These are phyloP conservation scores for Laburnicola sp. DNA, from an alignment of 2,329 filamentous ascomycete species.

Conservation along the genomic window DNA sequence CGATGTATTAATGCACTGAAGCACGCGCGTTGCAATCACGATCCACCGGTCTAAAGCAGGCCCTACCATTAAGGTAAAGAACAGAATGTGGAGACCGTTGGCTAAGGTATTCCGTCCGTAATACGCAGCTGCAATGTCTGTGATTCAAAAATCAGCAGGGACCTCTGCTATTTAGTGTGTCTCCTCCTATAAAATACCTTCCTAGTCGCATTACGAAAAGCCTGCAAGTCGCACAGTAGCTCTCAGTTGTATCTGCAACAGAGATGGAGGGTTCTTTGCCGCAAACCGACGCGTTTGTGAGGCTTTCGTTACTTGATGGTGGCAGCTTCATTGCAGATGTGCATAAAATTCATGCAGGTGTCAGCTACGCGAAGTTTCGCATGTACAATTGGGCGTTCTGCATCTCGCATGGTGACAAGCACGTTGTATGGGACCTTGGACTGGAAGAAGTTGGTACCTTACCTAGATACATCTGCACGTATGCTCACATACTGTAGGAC, in stretches of 20 bases:
- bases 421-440: slow-evolving; percentile 40
- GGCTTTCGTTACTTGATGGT: slow-evolving; percentile 36
- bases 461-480: not conserved
- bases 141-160: no score
- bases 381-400: slow-evolving; percentile 45
- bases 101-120: not conserved
- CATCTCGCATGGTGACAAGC: slow-evolving; percentile 28
- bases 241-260: not conserved
- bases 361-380: slow-evolving; percentile 29
- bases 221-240: not conserved
- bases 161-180: no score
- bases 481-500: slow-evolving; percentile 23
- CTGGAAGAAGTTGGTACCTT: slow-evolving; percentile 30
- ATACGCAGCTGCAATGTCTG: not conserved
- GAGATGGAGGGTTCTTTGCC: slow-evolving; percentile 15
- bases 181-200: no score
- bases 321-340: slow-evolving; percentile 38
- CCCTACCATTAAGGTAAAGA: not conserved
- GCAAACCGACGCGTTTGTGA: slow-evolving; percentile 24
- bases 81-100: not conserved
- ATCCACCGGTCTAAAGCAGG: not conserved
- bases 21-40: not conserved
- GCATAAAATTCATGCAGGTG: slow-evolving; percentile 33
- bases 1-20: not conserved
- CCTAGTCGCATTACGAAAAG: not conserved